Conservation (phyloP, 2,329 filamentous ascomycete genomes). For the Aspergillus proliferans region DNA sequence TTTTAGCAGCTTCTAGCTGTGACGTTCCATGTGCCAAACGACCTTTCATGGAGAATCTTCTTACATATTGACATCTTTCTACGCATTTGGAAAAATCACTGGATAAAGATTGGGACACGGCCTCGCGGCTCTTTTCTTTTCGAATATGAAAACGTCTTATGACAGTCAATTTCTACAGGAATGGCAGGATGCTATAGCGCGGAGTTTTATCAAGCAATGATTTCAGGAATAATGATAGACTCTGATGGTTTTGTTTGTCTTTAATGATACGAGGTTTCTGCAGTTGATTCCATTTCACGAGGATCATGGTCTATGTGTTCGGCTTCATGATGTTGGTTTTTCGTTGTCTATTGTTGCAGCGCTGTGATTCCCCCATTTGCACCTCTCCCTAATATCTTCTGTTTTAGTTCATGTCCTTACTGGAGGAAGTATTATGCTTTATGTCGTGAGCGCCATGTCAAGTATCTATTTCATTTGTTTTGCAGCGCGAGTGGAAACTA, state of each 20-base stretch:
- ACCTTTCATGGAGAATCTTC: no score
- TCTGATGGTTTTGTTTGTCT: background rate
- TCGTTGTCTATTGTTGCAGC: slow-evolving; percentile 14
- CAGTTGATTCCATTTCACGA: slow-evolving; percentile 4
- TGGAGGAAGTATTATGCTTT: slow-evolving; percentile 2
- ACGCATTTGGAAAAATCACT: slow-evolving; percentile 15
- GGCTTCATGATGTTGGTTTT: slow-evolving; percentile 10
- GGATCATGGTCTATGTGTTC: slow-evolving; percentile 7
- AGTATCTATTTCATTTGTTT: background rate
- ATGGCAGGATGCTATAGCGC: slow-evolving; percentile 19
- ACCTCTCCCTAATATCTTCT: slow-evolving; percentile 5
- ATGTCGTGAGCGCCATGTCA: background rate
- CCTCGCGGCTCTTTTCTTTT: slow-evolving; percentile 21
- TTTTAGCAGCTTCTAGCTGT: slow-evolving; percentile 8
- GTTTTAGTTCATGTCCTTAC: background rate
- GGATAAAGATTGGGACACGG: slow-evolving; percentile 19
- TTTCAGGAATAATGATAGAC: background rate
- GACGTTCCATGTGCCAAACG: slow-evolving; percentile 6
- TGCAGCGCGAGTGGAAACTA: background rate
- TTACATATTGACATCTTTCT: slow-evolving; percentile 2
- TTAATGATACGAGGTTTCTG: background rate
- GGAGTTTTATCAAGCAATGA: slow-evolving; percentile 13
- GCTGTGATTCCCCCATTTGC: slow-evolving; percentile 27
- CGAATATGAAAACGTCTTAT: background rate
- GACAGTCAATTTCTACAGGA: slow-evolving; percentile 6